Conservation (phyloP, 2,329 filamentous ascomycete species). For the Claviceps sp. region DNA sequence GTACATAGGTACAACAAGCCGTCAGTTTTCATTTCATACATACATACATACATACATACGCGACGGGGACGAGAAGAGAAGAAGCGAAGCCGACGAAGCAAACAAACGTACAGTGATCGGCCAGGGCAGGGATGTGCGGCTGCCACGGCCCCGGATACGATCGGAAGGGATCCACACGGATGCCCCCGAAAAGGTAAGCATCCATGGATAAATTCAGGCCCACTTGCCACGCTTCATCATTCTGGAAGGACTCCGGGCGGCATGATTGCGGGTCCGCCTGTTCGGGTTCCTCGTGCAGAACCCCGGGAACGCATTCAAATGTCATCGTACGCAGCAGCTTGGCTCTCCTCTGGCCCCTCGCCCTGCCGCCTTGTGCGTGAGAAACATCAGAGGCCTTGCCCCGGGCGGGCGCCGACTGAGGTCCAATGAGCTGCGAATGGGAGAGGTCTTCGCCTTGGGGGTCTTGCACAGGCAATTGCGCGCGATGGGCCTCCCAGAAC, state of each 20-base stretch:
- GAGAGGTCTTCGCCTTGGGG: neutral
- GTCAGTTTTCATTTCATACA: no score
- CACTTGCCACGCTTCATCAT: neutral
- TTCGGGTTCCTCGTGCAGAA: neutral
- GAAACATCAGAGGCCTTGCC: neutral
- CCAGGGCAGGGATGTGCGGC: conserved; percentile 11
- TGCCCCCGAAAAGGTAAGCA: conserved; percentile 10
- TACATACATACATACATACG: no score
- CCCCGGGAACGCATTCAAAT: neutral
- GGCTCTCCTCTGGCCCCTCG: neutral
- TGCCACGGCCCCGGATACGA: conserved; percentile 12
- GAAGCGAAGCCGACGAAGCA: neutral
- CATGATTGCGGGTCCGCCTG: neutral
- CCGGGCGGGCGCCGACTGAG: neutral
- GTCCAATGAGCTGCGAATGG: neutral
- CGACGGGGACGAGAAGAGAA: neutral
- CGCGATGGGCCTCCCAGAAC: conserved; percentile 10
- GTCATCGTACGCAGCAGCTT: neutral
- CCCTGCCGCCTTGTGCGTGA: neutral
- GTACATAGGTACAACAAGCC: no score
- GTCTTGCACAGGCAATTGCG: neutral
- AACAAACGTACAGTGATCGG: conserved; percentile 15
- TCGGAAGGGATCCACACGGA: conserved; percentile 14
- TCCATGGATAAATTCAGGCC: conserved; percentile 8
- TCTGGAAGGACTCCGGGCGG: neutral